Conservation (phyloP, 306 rosid species). For the Cicer chorassanicum region DNA sequence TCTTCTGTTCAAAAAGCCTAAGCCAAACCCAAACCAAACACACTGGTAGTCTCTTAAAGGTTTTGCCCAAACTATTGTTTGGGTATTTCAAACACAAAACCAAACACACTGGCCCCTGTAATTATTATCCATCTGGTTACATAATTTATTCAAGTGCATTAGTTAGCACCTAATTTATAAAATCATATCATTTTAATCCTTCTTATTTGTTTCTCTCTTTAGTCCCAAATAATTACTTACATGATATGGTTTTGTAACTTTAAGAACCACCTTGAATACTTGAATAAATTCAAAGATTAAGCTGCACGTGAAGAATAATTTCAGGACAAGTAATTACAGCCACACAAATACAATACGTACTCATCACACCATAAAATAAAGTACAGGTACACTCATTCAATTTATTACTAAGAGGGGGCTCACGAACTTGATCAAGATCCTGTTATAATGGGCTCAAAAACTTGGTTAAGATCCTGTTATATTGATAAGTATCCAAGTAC, state of each 20-base stretch:
- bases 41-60: background rate
- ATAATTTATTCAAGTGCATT: background rate
- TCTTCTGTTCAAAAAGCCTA: background rate
- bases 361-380: background rate
- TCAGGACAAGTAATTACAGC: background rate
- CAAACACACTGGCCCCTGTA: background rate
- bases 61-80: slow-evolving; percentile 10
- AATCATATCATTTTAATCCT: background rate
- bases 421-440: background rate
- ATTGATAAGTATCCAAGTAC: background rate
- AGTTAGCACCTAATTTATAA: slow-evolving; percentile 11
- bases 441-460: too few species aligned
- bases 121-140: slow-evolving; percentile 10
- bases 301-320: background rate
- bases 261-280: slow-evolving; percentile 11
- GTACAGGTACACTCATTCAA: background rate
- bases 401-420: background rate
- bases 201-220: slow-evolving; percentile 2
- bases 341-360: background rate
- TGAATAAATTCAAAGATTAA: background rate
- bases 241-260: slow-evolving; percentile 1
- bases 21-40: background rate
- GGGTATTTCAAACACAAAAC: slow-evolving; percentile 6
- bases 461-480: background rate
- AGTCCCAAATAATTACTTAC: background rate